Evolutionary conservation across 2,329 filamentous ascomycete genomes (phyloP).

Genomic region (Boeremia lycopersici): DNA sequence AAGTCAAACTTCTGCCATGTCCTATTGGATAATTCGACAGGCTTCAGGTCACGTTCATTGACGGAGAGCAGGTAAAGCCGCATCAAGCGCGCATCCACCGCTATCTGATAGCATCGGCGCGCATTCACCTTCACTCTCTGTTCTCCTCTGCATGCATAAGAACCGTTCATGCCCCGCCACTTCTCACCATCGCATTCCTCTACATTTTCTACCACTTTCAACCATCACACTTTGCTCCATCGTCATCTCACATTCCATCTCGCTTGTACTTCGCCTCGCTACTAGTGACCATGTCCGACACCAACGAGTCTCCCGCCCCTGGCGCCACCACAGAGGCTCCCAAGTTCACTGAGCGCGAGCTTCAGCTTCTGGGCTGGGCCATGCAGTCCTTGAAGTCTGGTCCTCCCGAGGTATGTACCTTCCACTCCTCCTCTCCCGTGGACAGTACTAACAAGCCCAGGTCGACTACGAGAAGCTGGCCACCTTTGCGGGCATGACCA

Average conservation of each 20-base stretch:
- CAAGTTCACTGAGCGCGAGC: constrained; percentile 44
- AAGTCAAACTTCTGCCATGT: too few relatives aligned
- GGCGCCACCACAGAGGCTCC: constrained; percentile 9
- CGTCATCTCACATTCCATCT: not conserved
- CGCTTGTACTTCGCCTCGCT: not conserved
- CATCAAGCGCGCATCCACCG: not conserved
- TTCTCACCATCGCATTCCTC: not conserved
- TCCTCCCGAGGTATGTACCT: constrained; percentile 38
- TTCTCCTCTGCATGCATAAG: constrained; percentile 8
- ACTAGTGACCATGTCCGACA: constrained; percentile 35
- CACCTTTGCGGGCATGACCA: constrained; percentile 43
- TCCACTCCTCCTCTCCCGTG: not conserved
- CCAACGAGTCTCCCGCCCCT: constrained; percentile 14
- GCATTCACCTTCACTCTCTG: constrained; percentile 22
- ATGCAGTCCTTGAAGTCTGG: constrained; percentile 48
- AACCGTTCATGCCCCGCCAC: not conserved
- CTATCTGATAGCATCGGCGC: constrained; percentile 6
- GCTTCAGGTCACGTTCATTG: not conserved
- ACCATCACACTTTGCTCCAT: not conserved
- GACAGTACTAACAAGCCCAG: constrained; percentile 25
- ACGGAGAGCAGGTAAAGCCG: constrained; percentile 9
- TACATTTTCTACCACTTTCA: not conserved
- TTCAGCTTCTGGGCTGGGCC: constrained; percentile 43
- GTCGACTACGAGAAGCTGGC: constrained; percentile 48
- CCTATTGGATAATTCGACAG: too few relatives aligned